phyloP scores from a whole-genome alignment of 2,329 filamentous ascomycete species.

The Fusarium camptoceras region DNA sequence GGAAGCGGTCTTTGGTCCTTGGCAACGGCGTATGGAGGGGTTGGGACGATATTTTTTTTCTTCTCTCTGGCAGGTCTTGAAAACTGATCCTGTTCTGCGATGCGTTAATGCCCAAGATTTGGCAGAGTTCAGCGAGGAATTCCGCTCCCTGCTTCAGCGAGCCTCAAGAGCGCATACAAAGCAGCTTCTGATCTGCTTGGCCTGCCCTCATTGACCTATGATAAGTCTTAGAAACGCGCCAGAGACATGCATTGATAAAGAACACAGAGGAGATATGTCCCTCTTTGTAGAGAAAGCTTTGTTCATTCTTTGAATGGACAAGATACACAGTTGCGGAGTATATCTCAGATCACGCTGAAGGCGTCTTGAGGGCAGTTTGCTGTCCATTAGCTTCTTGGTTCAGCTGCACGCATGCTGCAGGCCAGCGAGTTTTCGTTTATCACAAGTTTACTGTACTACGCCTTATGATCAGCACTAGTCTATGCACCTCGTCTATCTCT shows the following conservation, averaged over 20 bases:
- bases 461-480: background rate
- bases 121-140: too few relatives aligned
- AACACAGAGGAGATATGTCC: slow-evolving; percentile 49
- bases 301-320: background rate
- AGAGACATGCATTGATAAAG: slow-evolving; percentile 47
- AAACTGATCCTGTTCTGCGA: too few relatives aligned
- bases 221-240: slow-evolving; percentile 32
- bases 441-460: background rate
- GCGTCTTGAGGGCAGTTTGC: slow-evolving; percentile 41
- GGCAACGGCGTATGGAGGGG: too few relatives aligned
- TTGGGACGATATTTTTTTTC: too few relatives aligned
- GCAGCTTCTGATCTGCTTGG: slow-evolving; percentile 48
- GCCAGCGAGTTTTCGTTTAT: background rate
- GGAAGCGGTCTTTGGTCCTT: too few relatives aligned
- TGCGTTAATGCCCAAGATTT: too few relatives aligned
- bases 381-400: background rate
- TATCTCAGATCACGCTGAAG: slow-evolving; percentile 45
- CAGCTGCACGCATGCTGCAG: background rate
- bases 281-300: slow-evolving; percentile 46
- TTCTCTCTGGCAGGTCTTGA: too few relatives aligned
- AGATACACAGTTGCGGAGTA: slow-evolving; percentile 8
- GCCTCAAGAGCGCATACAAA: slow-evolving; percentile 17
- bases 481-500: background rate
- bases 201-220: slow-evolving; percentile 50
- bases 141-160: slow-evolving; percentile 38